Evolutionary conservation across 192 early-diverging fungal species (phyloP), one percentile per base, ranked within the genome.

Genomic region (Phycomyces nitens): DNA sequence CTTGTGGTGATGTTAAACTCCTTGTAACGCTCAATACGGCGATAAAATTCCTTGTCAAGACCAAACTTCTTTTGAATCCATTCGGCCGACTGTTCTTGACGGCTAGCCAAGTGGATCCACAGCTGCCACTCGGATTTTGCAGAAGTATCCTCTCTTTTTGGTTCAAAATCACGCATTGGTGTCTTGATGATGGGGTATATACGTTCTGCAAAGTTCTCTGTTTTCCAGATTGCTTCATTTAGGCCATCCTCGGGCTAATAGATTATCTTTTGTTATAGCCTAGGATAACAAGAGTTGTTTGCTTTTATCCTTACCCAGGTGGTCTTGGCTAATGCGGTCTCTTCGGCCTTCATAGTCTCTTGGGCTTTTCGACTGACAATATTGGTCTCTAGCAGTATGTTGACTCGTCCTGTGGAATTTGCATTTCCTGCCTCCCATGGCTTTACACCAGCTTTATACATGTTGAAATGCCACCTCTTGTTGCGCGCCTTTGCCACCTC

Each of bases 1-100:
- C 58, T 29, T 7, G 38, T 49, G 0, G 42, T 18, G 21, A 71
- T 38, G 5, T 56, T 42, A 7, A 58, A 34, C 6, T 60, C 51
- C 5, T 57, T 23, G 34, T 42, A 42, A 0, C 15, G 5, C 5
- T 29, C 42, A 3, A 40, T 43, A 0, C 58, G 44, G 38, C 29
- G 18, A 16, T 8, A 16, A 8, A 42, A 41, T 14, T 21, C 22
- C 1, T 49, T 3, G 15, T 65, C 56, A 1, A 71, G 14, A 5
- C 42, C 69, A 20, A 71, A 71, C 24, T 64, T 62, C 16, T 60
- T 16, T 18, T 18, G 16, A 14, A 65, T 51, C 69, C 69, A 71
- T 21, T 56, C 15, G 0, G 51, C 41, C 16, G 69, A 59, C 6
- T 54, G 24, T 12, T 18, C 29, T 6, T 60, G 21, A 24, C 54